A percentile compares a stretch with the other conserved stretches of the same genome.
phyloP scores from a whole-genome alignment of 1,139 yeast genomes.

The Zygotorulaspora mrakii region DNA sequence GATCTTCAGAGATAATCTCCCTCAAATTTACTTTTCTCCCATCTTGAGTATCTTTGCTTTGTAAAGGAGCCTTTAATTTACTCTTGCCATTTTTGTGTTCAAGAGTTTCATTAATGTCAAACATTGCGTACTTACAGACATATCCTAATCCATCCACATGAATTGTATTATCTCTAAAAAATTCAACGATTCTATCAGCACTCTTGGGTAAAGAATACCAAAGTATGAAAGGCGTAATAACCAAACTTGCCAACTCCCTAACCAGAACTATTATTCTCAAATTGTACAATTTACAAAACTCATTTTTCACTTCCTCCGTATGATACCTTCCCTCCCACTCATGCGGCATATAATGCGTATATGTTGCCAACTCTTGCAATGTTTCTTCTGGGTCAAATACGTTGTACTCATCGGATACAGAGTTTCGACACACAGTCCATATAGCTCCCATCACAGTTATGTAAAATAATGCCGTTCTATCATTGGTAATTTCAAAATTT shows the following conservation, averaged over 20 bases:
- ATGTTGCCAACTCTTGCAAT: constrained; percentile 69
- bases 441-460: constrained; percentile 81
- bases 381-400: constrained; percentile 91
- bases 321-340: constrained; percentile 84
- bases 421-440: constrained; percentile 67
- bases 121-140: constrained; percentile 92
- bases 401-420: constrained; percentile 56
- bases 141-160: constrained; percentile 94
- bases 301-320: constrained; percentile 74
- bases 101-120: constrained; percentile 46
- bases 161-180: constrained; percentile 81
- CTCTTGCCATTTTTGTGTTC: constrained; percentile 39
- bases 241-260: constrained; percentile 74
- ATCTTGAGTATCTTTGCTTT: not conserved
- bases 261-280: constrained; percentile 67
- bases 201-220: constrained; percentile 77
- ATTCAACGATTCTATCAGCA: constrained; percentile 76
- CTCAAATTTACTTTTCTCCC: constrained; percentile 1
- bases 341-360: constrained; percentile 84
- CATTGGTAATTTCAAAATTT: constrained; percentile 81
- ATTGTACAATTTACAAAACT: constrained; percentile 75
- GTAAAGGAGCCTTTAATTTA: constrained; percentile 3
- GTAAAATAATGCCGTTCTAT: constrained; percentile 78
- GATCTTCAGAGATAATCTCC: constrained; percentile 12
- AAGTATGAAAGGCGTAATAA: constrained; percentile 80